Evolutionary conservation across 176 grass and related monocot genomes (phyloP), one percentile per base, ranked within the genome.

Genomic region (Oryza brachyantha): DNA sequence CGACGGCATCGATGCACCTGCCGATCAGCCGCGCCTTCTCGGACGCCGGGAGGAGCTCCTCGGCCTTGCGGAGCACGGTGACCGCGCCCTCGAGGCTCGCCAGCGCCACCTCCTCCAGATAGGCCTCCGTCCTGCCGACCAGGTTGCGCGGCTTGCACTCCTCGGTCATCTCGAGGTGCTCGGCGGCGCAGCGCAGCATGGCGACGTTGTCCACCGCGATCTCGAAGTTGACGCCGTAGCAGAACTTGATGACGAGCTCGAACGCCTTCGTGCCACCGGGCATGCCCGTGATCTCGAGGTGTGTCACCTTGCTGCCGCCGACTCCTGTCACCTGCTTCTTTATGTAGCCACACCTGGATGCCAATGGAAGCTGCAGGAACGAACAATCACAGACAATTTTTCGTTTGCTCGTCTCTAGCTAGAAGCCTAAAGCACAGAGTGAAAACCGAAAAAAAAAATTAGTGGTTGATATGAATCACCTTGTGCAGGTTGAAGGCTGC

Each of bases 141-240:
- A 98, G 85, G 83, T 89, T 98, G 65, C 80, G 83, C 21, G 65
- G 55, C 31, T 42, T 31, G 70, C 75, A 73, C 21, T 91, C 90
- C 61, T 97, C 91, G 10, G 87, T 85, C 96, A 98, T 99, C 70
- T 99, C 90, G 26, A 99, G 88, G 79, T 90, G 88, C 78, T 95
- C 88, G 24, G 92, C 89, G 0, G 64, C 88, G 68, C 96, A 99
- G 50, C 96, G 88, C 61, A 94, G 84, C 83, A 83, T 80, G 2
- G 88, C 88, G 27, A 94, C 69, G 81, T 98, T 98, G 55, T 93
- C 92, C 24, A 73, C 74, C 4, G 83, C 93, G 85, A 98, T 94
- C 74, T 91, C 90, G 13, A 94, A 75, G 65, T 83, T 74, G 61
- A 86, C 39, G 61, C 92, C 96, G 74, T 99, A 93, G 84, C 92